Evolutionary conservation across 1,284 basidiomycete genomes (phyloP).

Genomic region (Ceratobasidium theobromae): DNA sequence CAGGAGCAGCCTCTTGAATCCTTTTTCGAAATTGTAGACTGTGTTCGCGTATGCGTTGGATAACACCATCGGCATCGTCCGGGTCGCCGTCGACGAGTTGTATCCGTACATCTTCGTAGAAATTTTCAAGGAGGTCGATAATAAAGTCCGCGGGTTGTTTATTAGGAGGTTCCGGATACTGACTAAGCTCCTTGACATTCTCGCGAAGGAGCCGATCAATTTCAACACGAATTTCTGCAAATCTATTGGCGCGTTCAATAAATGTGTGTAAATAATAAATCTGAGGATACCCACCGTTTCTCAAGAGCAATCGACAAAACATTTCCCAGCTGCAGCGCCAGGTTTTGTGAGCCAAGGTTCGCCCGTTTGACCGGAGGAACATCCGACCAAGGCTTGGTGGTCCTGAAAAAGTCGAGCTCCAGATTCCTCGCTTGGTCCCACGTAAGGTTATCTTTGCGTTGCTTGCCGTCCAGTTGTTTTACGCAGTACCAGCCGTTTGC

Average conservation of each 20-base stretch:
- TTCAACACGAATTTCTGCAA: constrained; percentile 3
- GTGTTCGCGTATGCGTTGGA: background rate
- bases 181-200: background rate
- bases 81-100: background rate
- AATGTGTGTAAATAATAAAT: background rate
- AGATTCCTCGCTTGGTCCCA: background rate
- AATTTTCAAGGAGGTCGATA: background rate
- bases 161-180: background rate
- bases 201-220: background rate
- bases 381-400: background rate
- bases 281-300: background rate
- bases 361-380: background rate
- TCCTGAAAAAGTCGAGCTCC: background rate
- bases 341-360: background rate
- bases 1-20: background rate
- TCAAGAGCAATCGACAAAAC: background rate
- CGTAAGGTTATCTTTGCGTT: background rate
- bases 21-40: background rate
- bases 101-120: background rate
- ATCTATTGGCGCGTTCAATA: background rate
- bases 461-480: background rate
- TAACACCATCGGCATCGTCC: background rate
- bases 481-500: constrained; percentile 5
- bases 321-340: background rate
- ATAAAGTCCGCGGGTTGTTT: background rate